A percentile compares a stretch with the other conserved stretches of the same genome.
phyloP scores from a whole-genome alignment of 2,329 filamentous ascomycete species.

The Aspergillus fumigatiaffinis region DNA sequence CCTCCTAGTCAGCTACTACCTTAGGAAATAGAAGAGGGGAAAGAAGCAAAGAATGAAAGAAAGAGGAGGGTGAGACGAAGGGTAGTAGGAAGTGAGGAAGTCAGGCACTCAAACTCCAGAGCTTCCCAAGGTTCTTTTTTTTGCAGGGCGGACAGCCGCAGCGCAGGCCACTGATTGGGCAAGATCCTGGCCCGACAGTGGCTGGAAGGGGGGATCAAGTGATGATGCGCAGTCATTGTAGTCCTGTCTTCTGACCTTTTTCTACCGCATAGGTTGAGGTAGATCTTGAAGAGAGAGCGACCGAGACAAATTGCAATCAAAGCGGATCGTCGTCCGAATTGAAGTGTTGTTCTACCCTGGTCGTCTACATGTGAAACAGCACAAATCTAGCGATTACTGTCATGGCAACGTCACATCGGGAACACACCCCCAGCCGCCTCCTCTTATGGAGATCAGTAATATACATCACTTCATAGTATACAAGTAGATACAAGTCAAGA shows the following conservation, averaged over 20 bases:
- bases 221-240: not conserved
- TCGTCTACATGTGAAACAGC: not conserved
- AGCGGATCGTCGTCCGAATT: not conserved
- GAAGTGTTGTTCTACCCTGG: not conserved
- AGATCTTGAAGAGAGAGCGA: not conserved
- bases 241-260: not conserved
- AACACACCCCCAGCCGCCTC: not conserved
- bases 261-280: not conserved
- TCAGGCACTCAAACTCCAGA: not conserved
- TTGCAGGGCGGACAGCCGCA: not conserved
- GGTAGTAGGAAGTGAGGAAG: constrained; percentile 1
- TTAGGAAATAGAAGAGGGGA: constrained; percentile 2
- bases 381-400: not conserved
- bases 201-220: not conserved
- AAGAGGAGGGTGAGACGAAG: constrained; percentile 13
- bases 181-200: not conserved
- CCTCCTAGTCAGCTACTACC: not conserved
- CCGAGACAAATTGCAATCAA: not conserved
- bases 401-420: not conserved
- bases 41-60: constrained; percentile 13
- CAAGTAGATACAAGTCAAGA: not conserved
- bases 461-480: not conserved
- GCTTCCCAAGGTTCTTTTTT: not conserved
- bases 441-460: not conserved
- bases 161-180: constrained; percentile 2